Base-by-base conservation (phyloP, 495 filamentous ascomycete genomes). In the Lichenothelia convexa region DNA sequence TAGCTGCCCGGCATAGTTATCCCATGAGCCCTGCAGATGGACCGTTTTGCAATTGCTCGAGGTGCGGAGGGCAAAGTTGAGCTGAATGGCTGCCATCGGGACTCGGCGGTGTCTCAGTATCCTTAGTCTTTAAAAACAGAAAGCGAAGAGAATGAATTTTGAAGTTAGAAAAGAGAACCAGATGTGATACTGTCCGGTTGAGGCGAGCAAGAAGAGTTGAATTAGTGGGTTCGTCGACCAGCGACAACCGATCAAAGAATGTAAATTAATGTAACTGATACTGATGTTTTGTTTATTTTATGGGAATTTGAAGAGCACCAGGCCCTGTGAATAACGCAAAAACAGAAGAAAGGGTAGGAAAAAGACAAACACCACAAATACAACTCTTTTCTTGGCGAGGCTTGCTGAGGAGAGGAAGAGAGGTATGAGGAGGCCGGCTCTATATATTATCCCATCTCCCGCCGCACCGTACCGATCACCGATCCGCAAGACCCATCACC, bases 11-110 rank as follows among this genome's bases (percentile, higher is more conserved):
- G 63, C 61, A 71, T 97, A 97, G 67, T 81, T 80, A 68, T 97
- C 91, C 89, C 89, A 97, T 43, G 89, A 94, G 53, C 89, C 89
- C 54, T 94, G 75, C 42, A 97, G 70, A 57, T 95, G 89, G 60
- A 91, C 89, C 60, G 85, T 87, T 75, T 94, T 93, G 71, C 86
- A 82, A 63, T 85, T 82, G 61, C 81, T 69, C 55, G 86, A 92
- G 56, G 89, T 93, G 63, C 87, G 85, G 56, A 97, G 78, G 57
- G 75, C 71, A 42, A 61, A 61, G 49, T 55, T 56, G 36, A 59
- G 50, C 35, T 61, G 58, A 31, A 59, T 58, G 22, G 58, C 52
- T 17, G 57, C 50, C 56, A 59, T 59, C 53, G n/a, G n/a, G n/a
- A n/a, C n/a, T n/a, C n/a, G n/a, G n/a, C n/a, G n/a, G 41, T 45